phyloP scores from a whole-genome alignment of 805 yeast species.

The Kodamaea restingae region DNA sequence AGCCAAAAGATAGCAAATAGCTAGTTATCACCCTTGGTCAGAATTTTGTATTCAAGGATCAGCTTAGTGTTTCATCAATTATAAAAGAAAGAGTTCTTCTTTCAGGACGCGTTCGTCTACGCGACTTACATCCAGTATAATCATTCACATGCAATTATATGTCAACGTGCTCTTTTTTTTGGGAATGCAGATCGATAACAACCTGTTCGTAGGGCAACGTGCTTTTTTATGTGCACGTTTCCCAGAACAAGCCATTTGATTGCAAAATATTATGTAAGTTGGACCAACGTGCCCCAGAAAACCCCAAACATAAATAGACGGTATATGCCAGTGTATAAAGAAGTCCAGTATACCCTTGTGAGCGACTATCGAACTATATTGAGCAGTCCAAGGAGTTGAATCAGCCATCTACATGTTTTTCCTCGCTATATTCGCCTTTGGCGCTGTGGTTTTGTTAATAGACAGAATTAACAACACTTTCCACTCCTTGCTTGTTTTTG shows the following conservation, averaged over 20 bases:
- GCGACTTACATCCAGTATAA: neutral
- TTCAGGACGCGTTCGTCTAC: neutral
- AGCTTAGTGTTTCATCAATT: too few species aligned
- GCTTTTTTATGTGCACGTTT: conserved; percentile 6
- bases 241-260: conserved; percentile 1
- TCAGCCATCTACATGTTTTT: too few species aligned
- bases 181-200: neutral
- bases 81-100: too few species aligned
- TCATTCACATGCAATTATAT: conserved; percentile 3
- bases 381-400: too few species aligned
- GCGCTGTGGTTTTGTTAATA: conserved; percentile 7
- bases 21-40: too few species aligned
- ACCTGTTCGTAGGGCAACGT: conserved; percentile 4
- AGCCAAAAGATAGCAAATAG: too few species aligned
- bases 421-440: conserved; percentile 3
- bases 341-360: too few species aligned
- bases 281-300: conserved; percentile 4
- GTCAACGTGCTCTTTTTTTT: conserved; percentile 3
- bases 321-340: too few species aligned
- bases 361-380: too few species aligned
- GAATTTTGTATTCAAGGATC: too few species aligned
- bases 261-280: conserved; percentile 1
- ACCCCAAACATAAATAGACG: neutral
- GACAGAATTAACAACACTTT: conserved; percentile 18
- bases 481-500: conserved; percentile 28